Conservation (phyloP, 2,329 filamentous ascomycete genomes). For the Exophiala calicioides region DNA sequence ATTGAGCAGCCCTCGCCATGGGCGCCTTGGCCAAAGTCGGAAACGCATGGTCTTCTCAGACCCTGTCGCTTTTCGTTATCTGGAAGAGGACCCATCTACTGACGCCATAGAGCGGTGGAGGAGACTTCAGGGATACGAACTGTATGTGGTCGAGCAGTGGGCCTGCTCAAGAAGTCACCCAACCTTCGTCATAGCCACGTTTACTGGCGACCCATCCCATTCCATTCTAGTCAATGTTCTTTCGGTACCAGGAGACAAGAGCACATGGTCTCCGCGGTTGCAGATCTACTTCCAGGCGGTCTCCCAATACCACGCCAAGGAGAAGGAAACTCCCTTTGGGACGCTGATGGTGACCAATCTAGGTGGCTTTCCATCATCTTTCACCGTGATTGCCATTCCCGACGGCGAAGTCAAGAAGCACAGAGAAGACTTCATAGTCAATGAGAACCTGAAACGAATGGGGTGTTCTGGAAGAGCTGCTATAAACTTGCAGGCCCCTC, state of each 20-base stretch:
- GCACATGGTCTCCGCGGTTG: constrained; percentile 74
- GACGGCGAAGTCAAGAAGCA: constrained; percentile 81
- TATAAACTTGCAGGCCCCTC: constrained; percentile 75
- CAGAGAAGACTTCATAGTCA: constrained; percentile 83
- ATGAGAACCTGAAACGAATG: constrained; percentile 88
- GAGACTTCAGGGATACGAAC: constrained; percentile 78
- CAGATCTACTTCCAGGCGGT: constrained; percentile 84
- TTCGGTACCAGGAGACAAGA: constrained; percentile 77
- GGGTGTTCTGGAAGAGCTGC: constrained; percentile 89
- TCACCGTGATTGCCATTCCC: constrained; percentile 89
- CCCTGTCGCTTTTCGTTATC: constrained; percentile 68
- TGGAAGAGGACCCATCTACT: constrained; percentile 81
- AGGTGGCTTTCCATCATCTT: constrained; percentile 83
- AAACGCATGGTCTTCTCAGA: constrained; percentile 65
- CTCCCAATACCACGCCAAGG: constrained; percentile 79
- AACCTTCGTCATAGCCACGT: constrained; percentile 88
- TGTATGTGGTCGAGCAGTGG: constrained; percentile 97
- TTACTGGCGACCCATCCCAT: constrained; percentile 82
- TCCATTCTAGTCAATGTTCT: constrained; percentile 77
- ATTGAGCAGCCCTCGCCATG: constrained; percentile 26
- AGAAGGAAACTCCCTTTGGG: constrained; percentile 78
- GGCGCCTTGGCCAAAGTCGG: constrained; percentile 33
- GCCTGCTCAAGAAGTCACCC: constrained; percentile 87
- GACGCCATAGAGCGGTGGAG: constrained; percentile 71
- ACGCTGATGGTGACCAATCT: constrained; percentile 93